Base-by-base conservation (phyloP, 306 rosid species). In the Amphicarpaea edgeworthii region DNA sequence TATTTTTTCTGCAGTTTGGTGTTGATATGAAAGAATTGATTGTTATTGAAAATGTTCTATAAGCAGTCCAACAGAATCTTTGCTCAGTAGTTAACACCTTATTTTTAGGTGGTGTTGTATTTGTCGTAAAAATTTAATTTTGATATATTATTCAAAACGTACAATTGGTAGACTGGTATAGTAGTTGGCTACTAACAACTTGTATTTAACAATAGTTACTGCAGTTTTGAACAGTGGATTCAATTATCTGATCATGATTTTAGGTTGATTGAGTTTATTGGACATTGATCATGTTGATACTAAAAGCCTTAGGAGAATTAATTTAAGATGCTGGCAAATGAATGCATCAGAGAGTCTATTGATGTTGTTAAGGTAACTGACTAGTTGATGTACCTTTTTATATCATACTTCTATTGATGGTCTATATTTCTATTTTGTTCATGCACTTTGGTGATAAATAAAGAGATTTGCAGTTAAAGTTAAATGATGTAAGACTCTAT, bases 231-330 rank as follows among this genome's bases (percentile, higher is more conserved):
- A 45, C 38, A 20, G 16, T 20, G 46, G 37, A 32, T 32, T 19
- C 24, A 42, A 26, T 45, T 12, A 12, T 32, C 12, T 59, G n/a
- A n/a, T n/a, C 7, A 14, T 7, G 32, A 20, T 77, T 43, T 24
- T 57, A 9, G 30, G 70, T 42, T 72, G 38, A 12, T 20, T 54
- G 50, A 45, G 24, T 55, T 77, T n/a, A 24, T 57, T 55, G 28
- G 41, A 28, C 23, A 24, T 63, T 40, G 60, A 62, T 23, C 26
- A 55, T 69, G 57, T 59, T 41, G n/a, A 59, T 57, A 3, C 28
- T 14, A 12, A 53, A 9, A 24, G 42, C 5, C 30, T 19, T 41
- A 40, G n/a, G 41, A 17, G 55, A 28, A 21, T 55, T 20, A 30
- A 30, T 30, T 21, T 15, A 38, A 7, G 15, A 7, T 4, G 12